phyloP scores from a whole-genome alignment of 1,284 basidiomycete genomes.

The Meripilus lineatus region DNA sequence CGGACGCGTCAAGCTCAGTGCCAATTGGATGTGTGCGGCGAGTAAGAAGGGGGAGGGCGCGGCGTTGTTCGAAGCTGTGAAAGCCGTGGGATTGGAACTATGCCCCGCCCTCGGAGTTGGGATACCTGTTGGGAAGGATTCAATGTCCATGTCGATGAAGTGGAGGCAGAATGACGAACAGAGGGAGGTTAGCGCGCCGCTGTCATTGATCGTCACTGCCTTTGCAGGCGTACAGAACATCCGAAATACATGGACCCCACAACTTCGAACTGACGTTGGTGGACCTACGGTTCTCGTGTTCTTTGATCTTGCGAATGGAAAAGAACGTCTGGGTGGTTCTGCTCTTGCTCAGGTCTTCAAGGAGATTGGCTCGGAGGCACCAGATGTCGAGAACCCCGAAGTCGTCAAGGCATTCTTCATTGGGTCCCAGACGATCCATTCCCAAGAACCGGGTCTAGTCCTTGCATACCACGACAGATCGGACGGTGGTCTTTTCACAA shows the following conservation, averaged over 20 bases:
- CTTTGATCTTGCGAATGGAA: slow-evolving; percentile 85
- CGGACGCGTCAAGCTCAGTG: slow-evolving; percentile 84
- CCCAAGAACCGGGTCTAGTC: slow-evolving; percentile 57
- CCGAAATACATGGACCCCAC: slow-evolving; percentile 88
- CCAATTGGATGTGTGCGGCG: slow-evolving; percentile 99
- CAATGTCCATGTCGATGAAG: slow-evolving; percentile 99
- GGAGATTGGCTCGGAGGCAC: slow-evolving; percentile 83
- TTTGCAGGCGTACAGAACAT: slow-evolving; percentile 88
- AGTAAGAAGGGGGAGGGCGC: slow-evolving; percentile 89
- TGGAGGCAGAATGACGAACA: slow-evolving; percentile 68
- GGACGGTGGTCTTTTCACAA: slow-evolving; percentile 92
- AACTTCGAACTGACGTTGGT: slow-evolving; percentile 64
- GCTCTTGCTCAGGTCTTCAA: slow-evolving; percentile 95
- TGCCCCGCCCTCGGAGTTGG: slow-evolving; percentile 94
- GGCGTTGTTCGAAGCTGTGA: slow-evolving; percentile 88
- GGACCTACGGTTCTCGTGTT: slow-evolving; percentile 79
- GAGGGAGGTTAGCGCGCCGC: slow-evolving; percentile 84
- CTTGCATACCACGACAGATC: slow-evolving; percentile 98
- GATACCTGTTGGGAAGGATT: slow-evolving; percentile 98
- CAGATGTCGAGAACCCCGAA: slow-evolving; percentile 82
- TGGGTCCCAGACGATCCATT: slow-evolving; percentile 69
- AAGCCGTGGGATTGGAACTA: slow-evolving; percentile 90
- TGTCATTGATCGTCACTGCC: slow-evolving; percentile 93
- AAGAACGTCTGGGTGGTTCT: slow-evolving; percentile 89
- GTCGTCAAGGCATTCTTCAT: slow-evolving; percentile 81